Evolutionary conservation across 140 eudicot species (phyloP), one percentile per base, ranked within the genome.

Genomic region (Oenanthe javanica): DNA sequence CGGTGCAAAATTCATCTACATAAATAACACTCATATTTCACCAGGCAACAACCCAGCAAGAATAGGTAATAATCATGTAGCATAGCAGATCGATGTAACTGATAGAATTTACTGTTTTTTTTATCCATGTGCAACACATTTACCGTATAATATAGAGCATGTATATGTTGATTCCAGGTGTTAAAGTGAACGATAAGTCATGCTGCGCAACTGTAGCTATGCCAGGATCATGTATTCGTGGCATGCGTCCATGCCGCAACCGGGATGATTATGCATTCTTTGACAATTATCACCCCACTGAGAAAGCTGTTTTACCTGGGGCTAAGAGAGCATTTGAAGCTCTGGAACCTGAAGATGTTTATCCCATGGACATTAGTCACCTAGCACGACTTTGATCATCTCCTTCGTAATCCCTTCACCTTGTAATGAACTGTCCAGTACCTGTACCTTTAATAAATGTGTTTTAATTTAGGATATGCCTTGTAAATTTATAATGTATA

Each of bases 311-410:
- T 75, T n/a, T 1, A 2, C 66, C 63, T 0, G 10, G 82, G 46
- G 93, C 86, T 36, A 25, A 51, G 45, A 84, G 96, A 81, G 80
- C 93, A 0, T 92, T 87, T 81, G 38, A 25, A 2, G 79, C 89
- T 4, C 40, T 51, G 23, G 50, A 82, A 38, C 81, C 85, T 4
- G 13, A 61, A 18, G 96, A 90, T 83, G 87, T 86, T n/a, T 88
- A 82, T 54, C 97, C 93, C 16, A 50, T 69, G 4, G 96, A 91
- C 79, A 84, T 89, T 38, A 79, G 85, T 59, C 89, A 78, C 52
- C 81, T 89, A 36, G 88, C 86, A 76, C 85, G 63, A 72, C 85
- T 83, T 72, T 81, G 76, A 61, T 61, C 46, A n/a, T 40, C 48
- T 71, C 76, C 48, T 27, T 27, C 73, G 2, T 0, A 27, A 15